A percentile compares a stretch with the other conserved stretches of the same genome.
Conservation (phyloP, 2,329 filamentous ascomycete species). For the Periconia sp. region DNA sequence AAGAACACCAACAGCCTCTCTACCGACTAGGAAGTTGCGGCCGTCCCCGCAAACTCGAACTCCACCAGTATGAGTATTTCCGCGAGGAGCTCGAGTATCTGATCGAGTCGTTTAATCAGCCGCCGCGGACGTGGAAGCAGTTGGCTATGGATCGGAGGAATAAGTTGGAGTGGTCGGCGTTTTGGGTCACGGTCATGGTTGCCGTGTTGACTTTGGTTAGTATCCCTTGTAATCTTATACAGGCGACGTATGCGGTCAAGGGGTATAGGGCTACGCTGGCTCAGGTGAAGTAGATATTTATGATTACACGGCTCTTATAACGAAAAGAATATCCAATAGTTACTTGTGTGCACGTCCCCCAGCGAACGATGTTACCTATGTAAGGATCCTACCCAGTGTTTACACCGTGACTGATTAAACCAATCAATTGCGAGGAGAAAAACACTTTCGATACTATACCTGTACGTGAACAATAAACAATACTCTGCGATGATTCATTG, state of each 20-base stretch:
- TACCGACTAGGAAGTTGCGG: slow-evolving; percentile 9
- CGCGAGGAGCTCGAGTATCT: slow-evolving; percentile 10
- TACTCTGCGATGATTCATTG: too few species aligned
- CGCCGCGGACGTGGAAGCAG: slow-evolving; percentile 12
- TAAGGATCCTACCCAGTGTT: too few species aligned
- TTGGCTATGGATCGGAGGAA: slow-evolving; percentile 13
- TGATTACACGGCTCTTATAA: too few species aligned
- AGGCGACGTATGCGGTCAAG: slow-evolving; percentile 15
- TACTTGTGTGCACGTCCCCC: too few species aligned
- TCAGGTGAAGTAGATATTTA: slow-evolving; percentile 1
- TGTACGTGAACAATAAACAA: too few species aligned
- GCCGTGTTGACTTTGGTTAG: slow-evolving; percentile 13
- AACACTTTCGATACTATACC: too few species aligned
- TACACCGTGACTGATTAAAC: too few species aligned
- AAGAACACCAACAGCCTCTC: slow-evolving; percentile 5
- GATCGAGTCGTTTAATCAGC: slow-evolving; percentile 8
- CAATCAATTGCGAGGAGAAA: too few species aligned
- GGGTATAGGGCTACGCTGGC: slow-evolving; percentile 8
- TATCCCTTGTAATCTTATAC: slow-evolving; percentile 16
- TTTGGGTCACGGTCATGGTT: slow-evolving; percentile 16
- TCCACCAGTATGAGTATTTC: slow-evolving; percentile 11
- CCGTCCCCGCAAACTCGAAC: slow-evolving; percentile 4
- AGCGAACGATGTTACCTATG: too few species aligned
- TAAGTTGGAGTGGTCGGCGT: slow-evolving; percentile 15
- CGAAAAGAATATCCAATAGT: too few species aligned